Evolutionary conservation across 257 asterid genomes (phyloP), one percentile per base, ranked within the genome.

Genomic region (Solanum chilense): DNA sequence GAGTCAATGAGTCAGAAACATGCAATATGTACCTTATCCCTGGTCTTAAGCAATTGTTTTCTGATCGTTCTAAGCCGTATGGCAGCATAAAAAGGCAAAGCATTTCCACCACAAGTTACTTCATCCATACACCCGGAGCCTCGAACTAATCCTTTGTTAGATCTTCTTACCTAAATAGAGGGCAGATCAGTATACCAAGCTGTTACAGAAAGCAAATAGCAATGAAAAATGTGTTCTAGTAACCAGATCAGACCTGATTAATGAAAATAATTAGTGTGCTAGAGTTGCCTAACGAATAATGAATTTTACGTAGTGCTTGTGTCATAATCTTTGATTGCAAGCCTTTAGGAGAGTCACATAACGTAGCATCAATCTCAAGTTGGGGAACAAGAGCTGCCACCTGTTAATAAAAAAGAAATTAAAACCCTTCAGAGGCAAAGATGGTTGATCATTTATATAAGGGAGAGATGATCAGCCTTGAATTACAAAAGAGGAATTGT

Each of bases 301-400:
- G 92, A 86, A 96, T 95, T 89, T 94, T 97, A 41, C 99, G 91
- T 25, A 97, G 94, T 88, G 99, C 99, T 92, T 93, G 95, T 20
- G 94, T 94, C 98, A 96, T 96, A 85, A 97, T 92, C 90, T 90
- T 91, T 6, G 96, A 89, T 56, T 94, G 99, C 37, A 90, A 84
- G 90, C 92, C 98, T 83, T 87, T 88, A 16, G 85, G 86, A 88
- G 95, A 87, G 88, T 89, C 95, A 89, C 91, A 83, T 42, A 91
- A 90, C 9, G 44, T 73, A 31, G 93, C 88, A 52, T 96, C 99
- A 64, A 94, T 91, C 87, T 96, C 98, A 86, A 84, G 90, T 90
- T 92, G 98, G 85, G 99, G 99, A 90, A 94, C 91, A 87, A 97
- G 98, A 85, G 99, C 99, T 84, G 99, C 99, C n/a, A 97, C 99